Evolutionary conservation across 1,284 basidiomycete species (phyloP), one percentile per base, ranked within the genome.

Genomic region (Cryptococcus sp.): DNA sequence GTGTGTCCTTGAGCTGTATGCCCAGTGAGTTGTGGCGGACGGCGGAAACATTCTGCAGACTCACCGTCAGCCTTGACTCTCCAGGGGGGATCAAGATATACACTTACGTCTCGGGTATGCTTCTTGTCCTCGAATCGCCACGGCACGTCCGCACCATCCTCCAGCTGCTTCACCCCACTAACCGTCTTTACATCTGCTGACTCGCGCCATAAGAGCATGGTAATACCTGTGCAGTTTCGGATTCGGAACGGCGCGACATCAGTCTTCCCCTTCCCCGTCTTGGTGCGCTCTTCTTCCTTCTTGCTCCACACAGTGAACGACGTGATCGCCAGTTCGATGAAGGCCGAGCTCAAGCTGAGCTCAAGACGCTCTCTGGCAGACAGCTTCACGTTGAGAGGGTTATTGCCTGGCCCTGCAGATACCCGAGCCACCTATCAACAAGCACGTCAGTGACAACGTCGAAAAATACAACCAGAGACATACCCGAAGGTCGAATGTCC

Each of bases 101-200:
- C 37, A 63, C 80, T 61, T 69, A 91, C 91, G 80, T 99, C 96
- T 72, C 96, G 86, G 79, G 91, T 88, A 8, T 87, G 87, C 75
- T 88, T 89, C 88, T 92, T 95, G 69, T 98, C 95, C 71, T 98
- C 93, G 69, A 99, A 98, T 56, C 93, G 82, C 96, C 96, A 99
- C 50, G 98, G 95, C 15, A 91, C 80, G 2, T 84, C 85, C 62
- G 88, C 83, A 45, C 88, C 88, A 63, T 94, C 85, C 13, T 79
- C 79, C 3, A 83, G 67, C 21, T 75, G 66, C 55, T 79, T 78
- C 20, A 76, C 72, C 33, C 82, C 77, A 54, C 89, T 80, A 47
- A 81, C 82, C 9, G 77, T 72, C 56, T 77, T 79, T 59, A 75
- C 82, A 43, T 82, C 82, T 49, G 87, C 85, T 12, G 81, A 73